A percentile compares a stretch with the other conserved stretches of the same genome.
phyloP scores from a whole-genome alignment of 352 stramenopile species.

The Phytophthora boehmeriae region DNA sequence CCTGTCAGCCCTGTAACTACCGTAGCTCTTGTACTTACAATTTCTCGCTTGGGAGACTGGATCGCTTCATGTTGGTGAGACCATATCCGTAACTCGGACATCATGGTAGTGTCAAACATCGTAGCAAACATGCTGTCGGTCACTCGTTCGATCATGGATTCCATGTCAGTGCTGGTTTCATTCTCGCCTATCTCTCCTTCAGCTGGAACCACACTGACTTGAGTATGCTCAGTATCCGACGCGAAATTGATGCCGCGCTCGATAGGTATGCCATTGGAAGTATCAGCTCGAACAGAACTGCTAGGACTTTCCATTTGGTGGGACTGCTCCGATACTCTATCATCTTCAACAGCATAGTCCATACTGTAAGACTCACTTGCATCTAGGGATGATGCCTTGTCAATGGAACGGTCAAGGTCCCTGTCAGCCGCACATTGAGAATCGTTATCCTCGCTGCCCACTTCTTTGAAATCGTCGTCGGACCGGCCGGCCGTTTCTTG shows the following conservation, averaged over 20 bases:
- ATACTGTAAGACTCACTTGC: not conserved
- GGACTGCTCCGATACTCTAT: not conserved
- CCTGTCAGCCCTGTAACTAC: too few relatives aligned
- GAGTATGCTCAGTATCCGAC: slow-evolving; percentile 3
- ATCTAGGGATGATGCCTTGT: not conserved
- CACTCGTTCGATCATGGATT: slow-evolving; percentile 12
- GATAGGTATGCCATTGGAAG: not conserved
- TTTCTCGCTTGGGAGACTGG: not conserved
- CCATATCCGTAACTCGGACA: slow-evolving; percentile 26
- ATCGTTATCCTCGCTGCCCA: slow-evolving; percentile 8
- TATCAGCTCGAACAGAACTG: not conserved
- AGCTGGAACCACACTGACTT: not conserved
- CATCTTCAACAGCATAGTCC: not conserved
- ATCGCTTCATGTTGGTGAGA: not conserved
- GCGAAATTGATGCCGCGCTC: not conserved
- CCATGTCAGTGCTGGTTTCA: slow-evolving; percentile 2
- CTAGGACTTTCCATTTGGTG: not conserved
- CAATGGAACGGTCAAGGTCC: not conserved
- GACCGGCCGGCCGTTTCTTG: not conserved
- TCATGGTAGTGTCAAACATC: slow-evolving; percentile 18
- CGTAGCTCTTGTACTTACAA: too few relatives aligned
- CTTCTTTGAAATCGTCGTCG: slow-evolving; percentile 2
- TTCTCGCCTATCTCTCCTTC: not conserved
- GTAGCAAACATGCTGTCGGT: slow-evolving; percentile 20
- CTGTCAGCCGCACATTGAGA: not conserved